A percentile compares a stretch with the other conserved stretches of the same genome.
These are phyloP conservation scores for Rhypophila decipiens DNA, from an alignment of 495 filamentous ascomycete genomes.

Conservation along the genomic window DNA sequence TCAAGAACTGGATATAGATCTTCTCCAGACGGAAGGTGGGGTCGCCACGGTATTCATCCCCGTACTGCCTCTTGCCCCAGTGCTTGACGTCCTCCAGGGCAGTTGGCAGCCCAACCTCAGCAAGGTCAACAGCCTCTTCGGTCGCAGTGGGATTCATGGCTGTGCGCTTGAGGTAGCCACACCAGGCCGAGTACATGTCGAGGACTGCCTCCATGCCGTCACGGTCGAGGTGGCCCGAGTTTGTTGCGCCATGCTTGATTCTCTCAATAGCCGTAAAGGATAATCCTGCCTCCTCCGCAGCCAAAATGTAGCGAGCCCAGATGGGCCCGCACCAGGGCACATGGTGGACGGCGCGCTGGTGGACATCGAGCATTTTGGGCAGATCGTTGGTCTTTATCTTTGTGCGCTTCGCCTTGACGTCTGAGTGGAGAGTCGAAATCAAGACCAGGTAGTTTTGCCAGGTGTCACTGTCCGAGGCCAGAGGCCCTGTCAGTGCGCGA, in stretches of 20 bases:
- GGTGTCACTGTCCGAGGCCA: conserved; percentile 59
- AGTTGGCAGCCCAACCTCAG: conserved; percentile 80
- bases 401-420: conserved; percentile 25
- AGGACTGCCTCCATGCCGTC: conserved; percentile 77
- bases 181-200: conserved; percentile 88
- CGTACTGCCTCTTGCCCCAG: conserved; percentile 69
- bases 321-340: conserved; percentile 87
- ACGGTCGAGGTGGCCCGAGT: conserved; percentile 63
- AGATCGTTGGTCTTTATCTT: conserved; percentile 27
- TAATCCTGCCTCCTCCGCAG: conserved; percentile 66
- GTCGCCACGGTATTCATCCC: conserved; percentile 70
- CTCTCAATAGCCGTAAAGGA: conserved; percentile 73
- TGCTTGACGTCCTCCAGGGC: conserved; percentile 77
- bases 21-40: conserved; percentile 81
- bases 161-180: conserved; percentile 75
- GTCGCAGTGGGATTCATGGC: conserved; percentile 69
- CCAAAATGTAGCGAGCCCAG: conserved; percentile 84
- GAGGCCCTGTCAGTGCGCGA: conserved; percentile 58
- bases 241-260: conserved; percentile 89
- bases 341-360: conserved; percentile 72
- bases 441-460: conserved; percentile 83
- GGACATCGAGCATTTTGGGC: conserved; percentile 39
- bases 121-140: conserved; percentile 87
- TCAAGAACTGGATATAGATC: conserved; percentile 85
- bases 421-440: conserved; percentile 40